phyloP scores from a whole-genome alignment of 2,329 filamentous ascomycete genomes.

The Fusarium staphyleae region DNA sequence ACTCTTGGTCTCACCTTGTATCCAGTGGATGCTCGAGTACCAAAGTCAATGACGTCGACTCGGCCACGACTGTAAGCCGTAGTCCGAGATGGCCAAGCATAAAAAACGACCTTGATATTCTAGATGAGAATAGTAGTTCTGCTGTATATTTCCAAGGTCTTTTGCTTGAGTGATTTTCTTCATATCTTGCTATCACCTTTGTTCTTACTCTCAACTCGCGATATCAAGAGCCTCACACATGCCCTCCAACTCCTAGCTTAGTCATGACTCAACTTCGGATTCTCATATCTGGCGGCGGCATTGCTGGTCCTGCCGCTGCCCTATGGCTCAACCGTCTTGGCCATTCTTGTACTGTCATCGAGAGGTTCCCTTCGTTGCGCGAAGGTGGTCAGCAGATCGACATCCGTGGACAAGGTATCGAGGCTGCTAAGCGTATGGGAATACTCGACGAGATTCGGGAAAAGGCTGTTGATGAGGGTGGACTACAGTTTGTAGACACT shows the following conservation, averaged over 20 bases:
- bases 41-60: slow-evolving; percentile 22
- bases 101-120: not conserved
- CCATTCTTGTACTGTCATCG: slow-evolving; percentile 53
- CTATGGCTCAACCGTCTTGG: slow-evolving; percentile 50
- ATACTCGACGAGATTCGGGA: slow-evolving; percentile 47
- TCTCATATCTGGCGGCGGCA: slow-evolving; percentile 57
- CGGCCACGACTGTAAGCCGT: not conserved
- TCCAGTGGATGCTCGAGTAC: not conserved
- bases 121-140: not conserved
- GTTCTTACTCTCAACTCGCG: not conserved
- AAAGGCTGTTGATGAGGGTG: slow-evolving; percentile 54
- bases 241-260: not conserved
- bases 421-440: slow-evolving; percentile 50
- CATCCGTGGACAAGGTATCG: slow-evolving; percentile 52
- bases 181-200: not conserved
- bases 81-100: not conserved
- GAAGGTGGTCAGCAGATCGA: slow-evolving; percentile 55
- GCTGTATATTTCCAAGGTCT: not conserved
- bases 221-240: not conserved
- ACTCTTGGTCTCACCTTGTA: not conserved
- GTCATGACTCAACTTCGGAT: slow-evolving; percentile 47
- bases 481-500: slow-evolving; percentile 54
- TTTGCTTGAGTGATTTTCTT: not conserved
- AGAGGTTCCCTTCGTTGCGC: slow-evolving; percentile 49
- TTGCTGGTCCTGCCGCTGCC: slow-evolving; percentile 54